phyloP scores from a whole-genome alignment of 257 asterid species.

The Paraleonurus japonicus region DNA sequence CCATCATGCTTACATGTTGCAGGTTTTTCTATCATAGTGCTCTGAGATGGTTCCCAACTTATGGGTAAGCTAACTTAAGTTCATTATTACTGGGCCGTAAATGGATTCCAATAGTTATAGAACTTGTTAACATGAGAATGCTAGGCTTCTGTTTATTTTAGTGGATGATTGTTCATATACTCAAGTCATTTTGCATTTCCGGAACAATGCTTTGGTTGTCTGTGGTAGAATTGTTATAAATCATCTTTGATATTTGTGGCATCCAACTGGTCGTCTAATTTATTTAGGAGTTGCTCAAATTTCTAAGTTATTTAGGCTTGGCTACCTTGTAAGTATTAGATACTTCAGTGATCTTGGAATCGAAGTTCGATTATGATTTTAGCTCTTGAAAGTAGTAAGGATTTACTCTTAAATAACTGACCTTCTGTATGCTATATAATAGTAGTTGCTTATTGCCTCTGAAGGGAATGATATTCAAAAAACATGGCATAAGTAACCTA shows the following conservation, averaged over 20 bases:
- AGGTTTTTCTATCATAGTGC: constrained; percentile 99
- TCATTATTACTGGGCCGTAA: constrained; percentile 12
- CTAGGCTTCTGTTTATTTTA: neutral
- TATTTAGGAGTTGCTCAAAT: neutral
- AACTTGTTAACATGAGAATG: neutral
- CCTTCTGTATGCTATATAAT: neutral
- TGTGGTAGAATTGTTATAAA: constrained; percentile 1
- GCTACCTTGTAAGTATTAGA: neutral
- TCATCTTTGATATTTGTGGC: neutral
- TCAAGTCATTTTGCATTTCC: neutral
- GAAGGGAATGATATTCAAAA: neutral
- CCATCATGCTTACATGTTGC: constrained; percentile 34
- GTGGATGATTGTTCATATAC: neutral
- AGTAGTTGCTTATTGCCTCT: neutral
- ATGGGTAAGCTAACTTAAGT: constrained; percentile 61
- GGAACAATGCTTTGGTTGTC: neutral
- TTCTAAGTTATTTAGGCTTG: neutral
- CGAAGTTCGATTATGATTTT: neutral
- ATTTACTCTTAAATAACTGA: neutral
- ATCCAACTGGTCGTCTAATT: neutral
- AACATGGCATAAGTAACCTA: neutral
- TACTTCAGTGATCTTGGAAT: neutral
- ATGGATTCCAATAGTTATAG: neutral
- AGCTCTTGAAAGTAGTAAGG: neutral
- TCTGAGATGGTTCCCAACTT: constrained; percentile 88